Conservation (phyloP, 2,329 filamentous ascomycete species). For the Dothideomycetidae sp. region DNA sequence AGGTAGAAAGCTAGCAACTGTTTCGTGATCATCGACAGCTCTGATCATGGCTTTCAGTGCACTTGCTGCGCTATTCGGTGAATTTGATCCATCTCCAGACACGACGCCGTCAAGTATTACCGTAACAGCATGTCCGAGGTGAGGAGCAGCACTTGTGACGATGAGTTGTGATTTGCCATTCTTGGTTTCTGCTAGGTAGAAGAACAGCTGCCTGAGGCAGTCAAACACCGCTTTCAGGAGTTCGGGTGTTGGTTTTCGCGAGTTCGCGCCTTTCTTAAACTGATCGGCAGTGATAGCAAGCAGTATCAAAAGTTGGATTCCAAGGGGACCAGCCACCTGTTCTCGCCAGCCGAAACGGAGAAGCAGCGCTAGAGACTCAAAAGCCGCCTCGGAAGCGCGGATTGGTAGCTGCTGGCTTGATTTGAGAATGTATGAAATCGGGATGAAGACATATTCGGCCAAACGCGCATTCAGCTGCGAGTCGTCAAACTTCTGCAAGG, state of each 20-base stretch:
- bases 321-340: constrained; percentile 55
- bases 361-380: constrained; percentile 61
- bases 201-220: constrained; percentile 54
- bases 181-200: constrained; percentile 37
- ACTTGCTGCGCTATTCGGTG: constrained; percentile 55
- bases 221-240: constrained; percentile 55
- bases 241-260: constrained; percentile 53
- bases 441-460: constrained; percentile 91
- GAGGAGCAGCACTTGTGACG: constrained; percentile 50
- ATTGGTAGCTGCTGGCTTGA: constrained; percentile 58
- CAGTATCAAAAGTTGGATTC: constrained; percentile 72
- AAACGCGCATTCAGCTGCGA: constrained; percentile 57
- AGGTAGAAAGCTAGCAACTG: constrained; percentile 73
- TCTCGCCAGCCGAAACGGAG: constrained; percentile 66
- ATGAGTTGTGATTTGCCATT: constrained; percentile 38
- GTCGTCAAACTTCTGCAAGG: constrained; percentile 22
- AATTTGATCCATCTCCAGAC: constrained; percentile 47
- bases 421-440: constrained; percentile 73
- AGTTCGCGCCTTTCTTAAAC: constrained; percentile 42
- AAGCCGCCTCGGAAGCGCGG: constrained; percentile 56
- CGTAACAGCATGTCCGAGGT: constrained; percentile 69
- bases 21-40: constrained; percentile 55
- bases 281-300: constrained; percentile 70
- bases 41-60: constrained; percentile 49
- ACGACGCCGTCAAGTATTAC: constrained; percentile 62